Conservation (phyloP, 352 stramenopile species). For the Globisporangium cylindrosporum region DNA sequence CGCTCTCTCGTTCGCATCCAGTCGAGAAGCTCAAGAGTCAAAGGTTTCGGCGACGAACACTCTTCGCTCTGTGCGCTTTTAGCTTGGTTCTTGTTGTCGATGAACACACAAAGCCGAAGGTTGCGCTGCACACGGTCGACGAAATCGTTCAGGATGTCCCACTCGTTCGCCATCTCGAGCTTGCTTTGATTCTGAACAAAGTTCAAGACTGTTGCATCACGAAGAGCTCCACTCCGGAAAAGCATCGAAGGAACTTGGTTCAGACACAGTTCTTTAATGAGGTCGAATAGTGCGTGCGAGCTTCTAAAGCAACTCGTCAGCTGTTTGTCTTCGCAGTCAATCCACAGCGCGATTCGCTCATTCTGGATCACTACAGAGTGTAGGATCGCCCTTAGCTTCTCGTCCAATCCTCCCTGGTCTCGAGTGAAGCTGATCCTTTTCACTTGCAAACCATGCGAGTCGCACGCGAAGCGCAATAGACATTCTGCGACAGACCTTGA, state of each 20-base stretch:
- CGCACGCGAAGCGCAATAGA: slow-evolving; percentile 36
- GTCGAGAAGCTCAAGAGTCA: not conserved
- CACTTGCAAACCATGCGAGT: slow-evolving; percentile 36
- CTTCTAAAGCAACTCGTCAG: not conserved
- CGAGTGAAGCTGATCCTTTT: slow-evolving; percentile 11
- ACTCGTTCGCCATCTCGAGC: slow-evolving; percentile 34
- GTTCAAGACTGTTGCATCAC: slow-evolving; percentile 28
- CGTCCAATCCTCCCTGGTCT: not conserved
- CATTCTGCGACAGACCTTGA: slow-evolving; percentile 17
- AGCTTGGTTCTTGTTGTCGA: slow-evolving; percentile 1
- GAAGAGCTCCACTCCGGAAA: slow-evolving; percentile 29
- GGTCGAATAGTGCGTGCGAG: slow-evolving; percentile 16
- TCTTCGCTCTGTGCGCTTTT: too few species aligned
- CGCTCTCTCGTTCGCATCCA: slow-evolving; percentile 11
- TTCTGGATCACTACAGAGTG: slow-evolving; percentile 28
- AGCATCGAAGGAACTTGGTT: slow-evolving; percentile 34
- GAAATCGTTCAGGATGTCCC: slow-evolving; percentile 30
- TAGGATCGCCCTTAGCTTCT: slow-evolving; percentile 18
- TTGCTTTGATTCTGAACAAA: slow-evolving; percentile 33
- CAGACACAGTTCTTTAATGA: slow-evolving; percentile 35
- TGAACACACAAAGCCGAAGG: slow-evolving; percentile 44
- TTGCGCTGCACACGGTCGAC: slow-evolving; percentile 31
- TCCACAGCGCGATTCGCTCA: slow-evolving; percentile 36
- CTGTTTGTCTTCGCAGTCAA: slow-evolving; percentile 14
- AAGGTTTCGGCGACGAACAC: too few species aligned